Conservation (phyloP, 257 asterid species). For the Agastache rugosa region DNA sequence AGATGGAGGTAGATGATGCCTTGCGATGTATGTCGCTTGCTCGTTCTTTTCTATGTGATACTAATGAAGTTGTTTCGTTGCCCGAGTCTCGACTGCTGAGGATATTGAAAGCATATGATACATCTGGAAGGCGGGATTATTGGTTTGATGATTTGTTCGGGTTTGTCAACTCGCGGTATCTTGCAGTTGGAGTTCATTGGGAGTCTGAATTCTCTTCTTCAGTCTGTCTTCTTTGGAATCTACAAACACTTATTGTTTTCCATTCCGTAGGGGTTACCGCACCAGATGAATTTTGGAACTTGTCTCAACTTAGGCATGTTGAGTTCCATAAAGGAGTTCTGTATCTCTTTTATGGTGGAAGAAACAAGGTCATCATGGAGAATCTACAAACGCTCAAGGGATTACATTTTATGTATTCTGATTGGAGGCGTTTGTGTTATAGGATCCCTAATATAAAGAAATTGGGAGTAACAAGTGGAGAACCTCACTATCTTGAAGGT, state of each 20-base stretch:
- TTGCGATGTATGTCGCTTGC: neutral
- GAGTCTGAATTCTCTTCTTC: neutral
- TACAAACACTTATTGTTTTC: neutral
- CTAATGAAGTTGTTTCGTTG: too few relatives aligned
- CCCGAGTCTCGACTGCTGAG: neutral
- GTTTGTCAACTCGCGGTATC: conserved; percentile 22
- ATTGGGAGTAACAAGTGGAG: neutral
- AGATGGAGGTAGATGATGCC: neutral
- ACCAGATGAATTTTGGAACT: conserved; percentile 12
- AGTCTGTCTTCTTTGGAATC: neutral
- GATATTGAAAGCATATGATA: neutral
- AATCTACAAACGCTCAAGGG: neutral
- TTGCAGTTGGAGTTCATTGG: neutral
- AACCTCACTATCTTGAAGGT: neutral
- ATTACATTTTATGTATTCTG: neutral
- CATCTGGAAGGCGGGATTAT: too few relatives aligned
- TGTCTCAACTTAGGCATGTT: conserved; percentile 26
- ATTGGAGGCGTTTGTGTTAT: neutral
- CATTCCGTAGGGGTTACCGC: neutral
- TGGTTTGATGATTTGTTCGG: neutral
- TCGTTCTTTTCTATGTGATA: conserved; percentile 5
- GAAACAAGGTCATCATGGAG: too few relatives aligned
- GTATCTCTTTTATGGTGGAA: too few relatives aligned
- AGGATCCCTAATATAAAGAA: neutral
- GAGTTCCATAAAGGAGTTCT: neutral